Base-by-base conservation (phyloP, 768 basidiomycete species). In the Kwoniella heveanensis region DNA sequence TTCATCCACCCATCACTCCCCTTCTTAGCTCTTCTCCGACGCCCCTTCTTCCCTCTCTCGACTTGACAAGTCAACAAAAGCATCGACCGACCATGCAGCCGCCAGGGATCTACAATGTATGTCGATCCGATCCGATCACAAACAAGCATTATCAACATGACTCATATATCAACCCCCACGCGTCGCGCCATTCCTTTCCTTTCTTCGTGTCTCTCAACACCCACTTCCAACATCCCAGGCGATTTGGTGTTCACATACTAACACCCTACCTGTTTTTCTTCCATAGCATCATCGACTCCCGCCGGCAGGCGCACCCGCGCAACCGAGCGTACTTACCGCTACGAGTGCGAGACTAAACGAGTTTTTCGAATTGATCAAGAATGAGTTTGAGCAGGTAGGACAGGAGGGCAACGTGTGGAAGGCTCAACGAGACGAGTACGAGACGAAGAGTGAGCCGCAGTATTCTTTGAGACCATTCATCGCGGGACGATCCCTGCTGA, bases 361-460 rank as follows among this genome's bases (percentile, higher is more conserved):
- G 61, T 85, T 88, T 24, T 85, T 97, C 65, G 92, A 94, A 50
- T 83, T 84, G 62, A 87, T 96, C 72, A 85, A 88, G 66, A 86
- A 86, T 57, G 94, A 97, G 82, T 93, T 91, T 74, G 92, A 96
- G 54, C 82, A 82, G 59, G 82, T 94, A 63, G 81, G 86, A 9
- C 81, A 83, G 51, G 92, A 96, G 74, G 81, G 90, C 54, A 82
- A 80, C n/a, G 73, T 85, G 10, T 83, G 89, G 70, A 85, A 91
- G 59, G 84, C 82, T 29, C 90, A 95, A 81, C 83, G 90, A 54
- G 93, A 96, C 69, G 95, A 97, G 61, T 90, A 88, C 77, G 94
- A 97, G 81, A 83, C 83, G 6, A 93, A 92, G 84, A 86, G 95
- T 94, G 67, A 61, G 88, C 83, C 22, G 24, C 15, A n/a, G n/a